Percentiles rank a stretch among this genome's conserved stretches.
Conservation (phyloP, 1,139 yeast genomes). For the Blastobotrys serpentis region DNA sequence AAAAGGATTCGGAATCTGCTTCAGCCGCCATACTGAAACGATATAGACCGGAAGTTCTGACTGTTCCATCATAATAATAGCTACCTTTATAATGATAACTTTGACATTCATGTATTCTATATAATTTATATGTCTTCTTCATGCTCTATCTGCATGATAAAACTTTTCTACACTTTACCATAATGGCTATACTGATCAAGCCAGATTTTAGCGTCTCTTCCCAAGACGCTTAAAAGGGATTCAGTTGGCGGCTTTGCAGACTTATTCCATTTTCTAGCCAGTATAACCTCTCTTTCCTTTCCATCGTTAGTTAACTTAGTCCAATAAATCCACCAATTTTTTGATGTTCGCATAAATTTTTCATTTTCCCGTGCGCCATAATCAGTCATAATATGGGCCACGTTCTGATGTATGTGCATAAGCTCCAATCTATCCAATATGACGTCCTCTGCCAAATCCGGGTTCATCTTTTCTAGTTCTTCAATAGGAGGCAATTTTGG, state of each 20-base stretch:
- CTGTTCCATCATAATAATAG: background rate
- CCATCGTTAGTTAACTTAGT: conserved; percentile 26
- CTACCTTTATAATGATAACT: background rate
- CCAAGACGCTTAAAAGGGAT: conserved; percentile 30
- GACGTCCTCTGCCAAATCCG: conserved; percentile 19
- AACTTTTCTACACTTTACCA: conserved; percentile 27
- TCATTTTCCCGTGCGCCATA: conserved; percentile 29
- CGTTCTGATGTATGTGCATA: conserved; percentile 31
- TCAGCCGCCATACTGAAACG: conserved; percentile 54
- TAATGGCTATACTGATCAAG: conserved; percentile 31
- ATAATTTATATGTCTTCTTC: background rate
- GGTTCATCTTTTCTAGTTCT: conserved; percentile 21
- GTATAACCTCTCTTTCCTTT: conserved; percentile 27
- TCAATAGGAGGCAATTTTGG: conserved; percentile 24
- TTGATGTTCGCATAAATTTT: conserved; percentile 31
- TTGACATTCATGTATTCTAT: background rate
- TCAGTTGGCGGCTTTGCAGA: conserved; percentile 25
- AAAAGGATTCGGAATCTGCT: conserved; percentile 56
- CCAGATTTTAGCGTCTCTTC: conserved; percentile 35
- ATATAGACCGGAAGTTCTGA: conserved; percentile 35
- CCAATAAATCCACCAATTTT: conserved; percentile 38
- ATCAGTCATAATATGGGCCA: conserved; percentile 24
- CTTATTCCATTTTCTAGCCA: conserved; percentile 33
- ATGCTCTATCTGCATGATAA: background rate
- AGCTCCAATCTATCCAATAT: conserved; percentile 27